Base-by-base conservation (phyloP, 169 alveolate genomes). In the Theileria annulata region DNA sequence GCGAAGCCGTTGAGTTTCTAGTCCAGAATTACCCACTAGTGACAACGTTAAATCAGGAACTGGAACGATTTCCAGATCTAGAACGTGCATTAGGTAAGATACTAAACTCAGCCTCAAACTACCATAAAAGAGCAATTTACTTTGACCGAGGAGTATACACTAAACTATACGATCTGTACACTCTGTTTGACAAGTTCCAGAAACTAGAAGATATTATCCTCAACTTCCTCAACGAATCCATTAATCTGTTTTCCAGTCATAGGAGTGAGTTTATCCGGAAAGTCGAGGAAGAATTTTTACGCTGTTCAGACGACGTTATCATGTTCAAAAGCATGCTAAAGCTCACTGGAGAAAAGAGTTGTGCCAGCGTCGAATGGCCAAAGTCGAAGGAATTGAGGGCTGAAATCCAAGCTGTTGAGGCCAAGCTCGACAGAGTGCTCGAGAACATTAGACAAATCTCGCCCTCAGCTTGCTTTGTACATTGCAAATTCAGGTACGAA, bases 1-100 rank as follows among this genome's bases (percentile, higher is more conserved):
- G 95, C 51, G 96, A 93, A 77, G 93, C 96, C 9, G 98, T 98
- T 4, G 96, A 90, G 12, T 98, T 96, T 86, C 88, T 96, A 5
- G 72, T 85, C 42, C 75, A 88, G 23, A 79, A 94, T 86, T 77
- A 85, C 42, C 82, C 88, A 15, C 62, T 87, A n/a, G 64, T 66
- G 31, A 48, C 74, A n/a, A 58, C 70, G 28, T 21, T 51, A 72
- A 68, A 75, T 48, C 68, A 80, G 77, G 78, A 80, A 75, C 62
- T 91, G 72, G 85, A 77, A 35, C 58, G 80, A 27, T 54, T 87
- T 27, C 95, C 95, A 17, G 97, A 94, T 71, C 81, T 94, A 70
- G 96, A 94, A 80, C 86, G 97, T 10, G 37, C 88, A 51, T 75
- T 93, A 30, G 93, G 91, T 68, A 94, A 92, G 80, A 79, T 94